Evolutionary conservation across 352 stramenopile species (phyloP).

Genomic region (Globisporangium mamillatum): DNA sequence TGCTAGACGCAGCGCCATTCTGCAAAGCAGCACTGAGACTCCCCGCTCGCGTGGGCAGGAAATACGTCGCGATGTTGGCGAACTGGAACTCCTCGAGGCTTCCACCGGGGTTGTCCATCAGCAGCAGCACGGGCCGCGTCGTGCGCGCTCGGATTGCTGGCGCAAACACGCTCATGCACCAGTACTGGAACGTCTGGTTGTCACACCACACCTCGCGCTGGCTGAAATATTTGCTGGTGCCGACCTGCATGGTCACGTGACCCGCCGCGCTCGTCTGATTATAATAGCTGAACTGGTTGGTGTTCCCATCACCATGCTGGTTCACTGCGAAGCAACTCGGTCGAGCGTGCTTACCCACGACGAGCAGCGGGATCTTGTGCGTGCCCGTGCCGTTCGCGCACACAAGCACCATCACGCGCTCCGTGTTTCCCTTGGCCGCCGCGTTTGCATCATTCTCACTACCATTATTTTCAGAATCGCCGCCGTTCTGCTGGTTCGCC

Average conservation of each 20-base stretch:
- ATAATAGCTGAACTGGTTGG: not conserved
- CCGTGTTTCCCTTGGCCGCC: conserved; percentile 26
- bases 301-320: conserved; percentile 6
- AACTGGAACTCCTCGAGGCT: conserved; percentile 34
- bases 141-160: conserved; percentile 43
- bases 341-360: conserved; percentile 43
- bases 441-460: not conserved
- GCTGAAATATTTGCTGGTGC: conserved; percentile 29
- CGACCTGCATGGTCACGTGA: conserved; percentile 13
- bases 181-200: conserved; percentile 48
- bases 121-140: conserved; percentile 36
- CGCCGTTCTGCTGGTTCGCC: not conserved
- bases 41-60: conserved; percentile 29
- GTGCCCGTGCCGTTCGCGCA: conserved; percentile 50
- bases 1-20: conserved; percentile 2
- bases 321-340: conserved; percentile 26
- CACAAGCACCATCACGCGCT: conserved; percentile 42
- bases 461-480: conserved; percentile 5
- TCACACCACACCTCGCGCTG: conserved; percentile 58
- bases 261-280: not conserved
- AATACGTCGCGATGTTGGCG: conserved; percentile 37
- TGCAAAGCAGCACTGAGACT: conserved; percentile 5
- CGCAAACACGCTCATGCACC: conserved; percentile 46
- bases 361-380: conserved; percentile 52
- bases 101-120: conserved; percentile 44